Evolutionary conservation across 495 filamentous ascomycete species (phyloP).

Genomic region (Cryomyces minteri): DNA sequence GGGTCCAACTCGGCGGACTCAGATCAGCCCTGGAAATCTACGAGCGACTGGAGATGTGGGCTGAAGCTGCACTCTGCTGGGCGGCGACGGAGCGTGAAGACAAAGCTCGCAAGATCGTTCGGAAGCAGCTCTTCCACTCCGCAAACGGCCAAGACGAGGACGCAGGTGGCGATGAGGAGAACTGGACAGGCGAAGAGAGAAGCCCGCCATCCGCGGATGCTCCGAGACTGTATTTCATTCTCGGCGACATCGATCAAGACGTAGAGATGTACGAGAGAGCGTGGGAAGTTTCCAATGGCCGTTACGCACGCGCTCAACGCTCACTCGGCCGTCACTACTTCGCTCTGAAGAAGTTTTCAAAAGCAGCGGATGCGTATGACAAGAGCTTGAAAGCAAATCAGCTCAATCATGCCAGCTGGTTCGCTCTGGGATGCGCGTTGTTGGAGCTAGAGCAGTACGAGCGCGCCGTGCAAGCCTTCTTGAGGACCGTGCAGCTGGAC

Average conservation of each 20-base stretch:
- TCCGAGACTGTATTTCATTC: slow-evolving; percentile 77
- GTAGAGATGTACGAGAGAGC: slow-evolving; percentile 60
- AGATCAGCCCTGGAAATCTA: slow-evolving; percentile 91
- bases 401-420: slow-evolving; percentile 71
- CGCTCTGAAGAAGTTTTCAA: slow-evolving; percentile 37
- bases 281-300: slow-evolving; percentile 65
- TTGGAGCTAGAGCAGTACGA: slow-evolving; percentile 58
- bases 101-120: slow-evolving; percentile 57
- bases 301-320: slow-evolving; percentile 76
- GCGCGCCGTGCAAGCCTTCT: slow-evolving; percentile 74
- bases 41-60: slow-evolving; percentile 85
- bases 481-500: slow-evolving; percentile 59
- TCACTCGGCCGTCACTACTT: slow-evolving; percentile 68
- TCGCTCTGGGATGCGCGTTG: slow-evolving; percentile 70
- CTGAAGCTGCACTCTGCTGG: slow-evolving; percentile 84
- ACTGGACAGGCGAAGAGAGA: slow-evolving; percentile 32
- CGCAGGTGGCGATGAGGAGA: slow-evolving; percentile 24
- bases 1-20: slow-evolving; percentile 73
- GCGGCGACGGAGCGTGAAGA: slow-evolving; percentile 66
- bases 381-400: slow-evolving; percentile 61
- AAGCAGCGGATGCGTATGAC: slow-evolving; percentile 59
- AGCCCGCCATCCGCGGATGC: slow-evolving; percentile 61
- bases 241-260: slow-evolving; percentile 74
- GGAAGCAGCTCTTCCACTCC: slow-evolving; percentile 56
- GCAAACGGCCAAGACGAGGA: slow-evolving; percentile 27